Percentiles rank a stretch among this genome's conserved stretches.
phyloP scores from a whole-genome alignment of 2,329 filamentous ascomycete species.

The Neonectria magnoliae region DNA sequence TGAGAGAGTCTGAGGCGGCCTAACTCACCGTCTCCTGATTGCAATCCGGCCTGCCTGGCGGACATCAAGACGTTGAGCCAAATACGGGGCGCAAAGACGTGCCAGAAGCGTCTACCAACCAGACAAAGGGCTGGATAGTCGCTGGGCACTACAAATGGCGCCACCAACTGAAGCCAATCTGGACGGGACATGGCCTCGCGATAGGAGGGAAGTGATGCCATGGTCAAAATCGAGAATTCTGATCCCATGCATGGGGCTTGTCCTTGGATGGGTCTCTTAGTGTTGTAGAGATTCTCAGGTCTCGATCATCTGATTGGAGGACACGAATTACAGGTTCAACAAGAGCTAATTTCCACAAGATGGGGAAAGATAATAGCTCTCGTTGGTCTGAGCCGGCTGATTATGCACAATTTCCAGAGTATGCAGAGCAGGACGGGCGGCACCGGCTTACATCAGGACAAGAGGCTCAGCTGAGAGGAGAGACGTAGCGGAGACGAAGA shows the following conservation, averaged over 20 bases:
- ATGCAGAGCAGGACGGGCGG: not conserved
- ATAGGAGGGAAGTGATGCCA: slow-evolving; percentile 61
- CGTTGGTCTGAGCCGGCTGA: not conserved
- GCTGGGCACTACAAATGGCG: slow-evolving; percentile 53
- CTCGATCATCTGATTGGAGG: not conserved
- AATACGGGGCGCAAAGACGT: slow-evolving; percentile 60
- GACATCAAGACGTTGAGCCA: slow-evolving; percentile 62
- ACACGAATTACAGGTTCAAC: not conserved
- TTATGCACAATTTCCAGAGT: not conserved
- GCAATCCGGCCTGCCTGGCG: slow-evolving; percentile 52
- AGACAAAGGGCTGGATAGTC: slow-evolving; percentile 60
- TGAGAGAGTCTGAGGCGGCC: not conserved
- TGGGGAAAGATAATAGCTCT: not conserved
- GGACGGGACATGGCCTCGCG: slow-evolving; percentile 56
- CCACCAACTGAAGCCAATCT: slow-evolving; percentile 62
- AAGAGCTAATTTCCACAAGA: not conserved
- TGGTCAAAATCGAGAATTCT: slow-evolving; percentile 21
- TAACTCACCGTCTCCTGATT: slow-evolving; percentile 57
- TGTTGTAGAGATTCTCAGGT: not conserved
- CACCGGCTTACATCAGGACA: not conserved
- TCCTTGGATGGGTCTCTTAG: not conserved
- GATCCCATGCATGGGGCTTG: not conserved
- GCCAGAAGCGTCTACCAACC: slow-evolving; percentile 59
- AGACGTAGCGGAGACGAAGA: not conserved
- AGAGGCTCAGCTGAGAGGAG: not conserved